Evolutionary conservation across 306 rosid species (phyloP).

Genomic region (Quercus cerris): DNA sequence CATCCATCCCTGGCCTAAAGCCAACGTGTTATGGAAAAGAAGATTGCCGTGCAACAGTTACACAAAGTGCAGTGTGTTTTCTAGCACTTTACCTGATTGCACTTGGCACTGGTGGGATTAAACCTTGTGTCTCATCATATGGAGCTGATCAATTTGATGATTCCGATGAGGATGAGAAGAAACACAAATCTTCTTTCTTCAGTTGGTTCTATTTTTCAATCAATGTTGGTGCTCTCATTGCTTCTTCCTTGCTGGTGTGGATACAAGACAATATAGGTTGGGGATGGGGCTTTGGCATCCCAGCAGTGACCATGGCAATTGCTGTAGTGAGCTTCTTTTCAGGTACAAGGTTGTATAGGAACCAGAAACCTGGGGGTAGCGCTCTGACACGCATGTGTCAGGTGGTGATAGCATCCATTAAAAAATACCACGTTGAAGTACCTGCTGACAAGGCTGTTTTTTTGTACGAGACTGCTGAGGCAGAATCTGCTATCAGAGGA

Average conservation of each 20-base stretch:
- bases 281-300: constrained; percentile 84
- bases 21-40: constrained; percentile 55
- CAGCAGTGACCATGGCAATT: constrained; percentile 66
- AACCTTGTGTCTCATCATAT: constrained; percentile 78
- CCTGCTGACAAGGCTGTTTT: constrained; percentile 47
- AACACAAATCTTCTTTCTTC: constrained; percentile 68
- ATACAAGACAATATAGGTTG: constrained; percentile 70
- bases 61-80: constrained; percentile 45
- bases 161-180: constrained; percentile 50
- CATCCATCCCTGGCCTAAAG: constrained; percentile 57
- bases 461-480: constrained; percentile 56
- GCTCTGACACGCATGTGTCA: constrained; percentile 62
- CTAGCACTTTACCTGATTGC: constrained; percentile 70
- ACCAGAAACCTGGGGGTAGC: constrained; percentile 80
- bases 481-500: constrained; percentile 59
- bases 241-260: constrained; percentile 64
- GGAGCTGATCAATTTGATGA: constrained; percentile 91
- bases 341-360: constrained; percentile 56
- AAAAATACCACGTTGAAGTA: constrained; percentile 37
- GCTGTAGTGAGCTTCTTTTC: constrained; percentile 71
- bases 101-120: constrained; percentile 82
- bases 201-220: constrained; percentile 77
- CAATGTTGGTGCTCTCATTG: constrained; percentile 75
- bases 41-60: constrained; percentile 42
- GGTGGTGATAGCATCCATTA: constrained; percentile 58